Evolutionary conservation across 208 protist genomes (phyloP).

Genomic region (Vickermania ingenoplastis): DNA sequence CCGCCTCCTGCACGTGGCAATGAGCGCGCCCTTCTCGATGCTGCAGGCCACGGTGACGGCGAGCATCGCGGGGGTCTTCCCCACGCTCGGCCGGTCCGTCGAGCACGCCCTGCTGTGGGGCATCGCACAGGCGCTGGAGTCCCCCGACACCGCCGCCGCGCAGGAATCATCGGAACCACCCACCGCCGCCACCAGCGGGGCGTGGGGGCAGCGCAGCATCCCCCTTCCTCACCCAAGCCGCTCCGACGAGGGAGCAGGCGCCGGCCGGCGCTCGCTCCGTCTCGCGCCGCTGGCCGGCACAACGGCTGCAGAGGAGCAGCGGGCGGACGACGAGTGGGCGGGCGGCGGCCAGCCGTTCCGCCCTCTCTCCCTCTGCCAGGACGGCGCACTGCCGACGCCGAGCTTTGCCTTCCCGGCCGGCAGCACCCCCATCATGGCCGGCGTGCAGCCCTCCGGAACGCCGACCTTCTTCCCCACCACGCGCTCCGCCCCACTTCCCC

Average conservation of each 20-base stretch:
- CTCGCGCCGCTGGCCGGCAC: not conserved
- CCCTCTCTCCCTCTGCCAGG: too few species aligned
- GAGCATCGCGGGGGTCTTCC: conserved; percentile 40
- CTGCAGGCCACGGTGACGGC: conserved; percentile 28
- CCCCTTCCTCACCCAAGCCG: not conserved
- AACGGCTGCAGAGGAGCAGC: too few species aligned
- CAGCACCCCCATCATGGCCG: not conserved
- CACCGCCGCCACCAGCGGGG: too few species aligned
- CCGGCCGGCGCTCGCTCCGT: not conserved
- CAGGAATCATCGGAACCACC: too few species aligned
- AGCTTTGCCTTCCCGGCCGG: not conserved
- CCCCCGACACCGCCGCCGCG: conserved; percentile 4
- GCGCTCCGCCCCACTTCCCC: not conserved
- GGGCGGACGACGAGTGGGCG: too few species aligned
- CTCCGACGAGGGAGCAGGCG: not conserved
- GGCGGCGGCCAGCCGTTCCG: not conserved
- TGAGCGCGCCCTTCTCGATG: conserved; percentile 34
- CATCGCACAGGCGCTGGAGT: conserved; percentile 39
- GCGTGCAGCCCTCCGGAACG: not conserved
- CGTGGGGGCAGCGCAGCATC: too few species aligned
- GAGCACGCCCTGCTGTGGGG: conserved; percentile 26
- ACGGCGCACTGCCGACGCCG: not conserved
- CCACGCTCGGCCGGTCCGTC: conserved; percentile 22
- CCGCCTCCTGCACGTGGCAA: conserved; percentile 30
- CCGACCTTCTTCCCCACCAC: not conserved